Percentiles rank a stretch among this genome's conserved stretches.
Evolutionary conservation across 371 early-diverging fungal genomes (phyloP).

Genomic region (Lichtheimia ramosa): DNA sequence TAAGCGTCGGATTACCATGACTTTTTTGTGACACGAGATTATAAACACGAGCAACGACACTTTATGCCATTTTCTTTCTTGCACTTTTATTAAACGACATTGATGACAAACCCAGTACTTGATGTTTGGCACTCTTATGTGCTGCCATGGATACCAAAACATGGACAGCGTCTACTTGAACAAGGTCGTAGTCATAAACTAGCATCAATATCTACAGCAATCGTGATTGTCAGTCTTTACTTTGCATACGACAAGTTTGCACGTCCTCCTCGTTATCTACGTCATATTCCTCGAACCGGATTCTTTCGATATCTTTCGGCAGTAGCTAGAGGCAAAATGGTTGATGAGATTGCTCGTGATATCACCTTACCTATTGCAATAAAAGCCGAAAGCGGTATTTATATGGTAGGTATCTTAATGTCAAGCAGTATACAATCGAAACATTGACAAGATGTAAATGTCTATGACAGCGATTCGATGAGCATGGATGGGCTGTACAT

Average conservation of each 20-base stretch:
- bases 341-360: conserved; percentile 5
- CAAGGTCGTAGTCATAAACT: not conserved
- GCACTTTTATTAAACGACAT: too few relatives aligned
- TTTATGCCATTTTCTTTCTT: too few relatives aligned
- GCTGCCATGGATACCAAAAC: too few relatives aligned
- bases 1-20: too few relatives aligned
- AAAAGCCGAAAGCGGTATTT: conserved; percentile 2
- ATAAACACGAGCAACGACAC: too few relatives aligned
- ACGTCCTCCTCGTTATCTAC: conserved; percentile 1
- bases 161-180: too few relatives aligned
- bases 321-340: not conserved
- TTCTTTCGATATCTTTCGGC: conserved; percentile 4
- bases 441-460: too few relatives aligned
- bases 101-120: too few relatives aligned
- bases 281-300: conserved; percentile 12
- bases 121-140: too few relatives aligned
- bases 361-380: conserved; percentile 7
- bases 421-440: too few relatives aligned
- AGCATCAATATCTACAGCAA: not conserved
- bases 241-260: not conserved
- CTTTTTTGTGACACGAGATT: too few relatives aligned
- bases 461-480: conserved; percentile 2
- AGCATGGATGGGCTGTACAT: conserved; percentile 21
- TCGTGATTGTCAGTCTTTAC: not conserved
- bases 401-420: conserved; percentile 4